phyloP scores from a whole-genome alignment of 176 grass and related monocot genomes.

The Phragmites australis region DNA sequence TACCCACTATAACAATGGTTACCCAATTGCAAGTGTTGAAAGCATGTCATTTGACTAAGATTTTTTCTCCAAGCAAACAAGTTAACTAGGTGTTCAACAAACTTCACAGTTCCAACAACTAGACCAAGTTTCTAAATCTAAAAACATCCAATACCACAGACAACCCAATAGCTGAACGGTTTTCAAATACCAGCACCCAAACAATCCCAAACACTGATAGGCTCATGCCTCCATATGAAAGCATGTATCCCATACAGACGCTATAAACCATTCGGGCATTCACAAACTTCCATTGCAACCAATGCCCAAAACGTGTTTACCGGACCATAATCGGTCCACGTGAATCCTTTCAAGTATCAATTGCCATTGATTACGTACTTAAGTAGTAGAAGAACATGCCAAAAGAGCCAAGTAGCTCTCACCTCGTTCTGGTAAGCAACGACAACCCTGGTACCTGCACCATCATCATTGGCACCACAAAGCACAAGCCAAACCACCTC shows the following conservation, averaged over 20 bases:
- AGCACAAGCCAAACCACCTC: constrained; percentile 19
- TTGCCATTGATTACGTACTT: background rate
- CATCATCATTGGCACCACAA: constrained; percentile 24
- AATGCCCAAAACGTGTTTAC: background rate
- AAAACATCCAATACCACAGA: background rate
- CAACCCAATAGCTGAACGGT: background rate
- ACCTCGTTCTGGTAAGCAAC: constrained; percentile 94
- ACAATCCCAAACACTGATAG: background rate
- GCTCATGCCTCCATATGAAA: background rate
- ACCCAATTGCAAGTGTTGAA: background rate
- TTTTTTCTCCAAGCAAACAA: background rate
- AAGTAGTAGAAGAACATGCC: background rate
- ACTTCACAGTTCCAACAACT: background rate
- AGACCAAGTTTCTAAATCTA: background rate
- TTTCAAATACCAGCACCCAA: background rate
- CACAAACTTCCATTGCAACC: background rate
- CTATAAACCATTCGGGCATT: background rate
- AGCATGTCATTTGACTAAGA: background rate
- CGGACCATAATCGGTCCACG: background rate
- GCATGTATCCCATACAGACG: background rate
- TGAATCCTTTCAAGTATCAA: background rate
- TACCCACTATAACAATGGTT: background rate
- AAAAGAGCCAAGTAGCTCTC: constrained; percentile 27
- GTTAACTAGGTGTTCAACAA: background rate
- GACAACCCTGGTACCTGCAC: constrained; percentile 78